These are phyloP conservation scores for Eucalyptus melliodora DNA, from an alignment of 345 rosid genomes.

Conservation along the genomic window DNA sequence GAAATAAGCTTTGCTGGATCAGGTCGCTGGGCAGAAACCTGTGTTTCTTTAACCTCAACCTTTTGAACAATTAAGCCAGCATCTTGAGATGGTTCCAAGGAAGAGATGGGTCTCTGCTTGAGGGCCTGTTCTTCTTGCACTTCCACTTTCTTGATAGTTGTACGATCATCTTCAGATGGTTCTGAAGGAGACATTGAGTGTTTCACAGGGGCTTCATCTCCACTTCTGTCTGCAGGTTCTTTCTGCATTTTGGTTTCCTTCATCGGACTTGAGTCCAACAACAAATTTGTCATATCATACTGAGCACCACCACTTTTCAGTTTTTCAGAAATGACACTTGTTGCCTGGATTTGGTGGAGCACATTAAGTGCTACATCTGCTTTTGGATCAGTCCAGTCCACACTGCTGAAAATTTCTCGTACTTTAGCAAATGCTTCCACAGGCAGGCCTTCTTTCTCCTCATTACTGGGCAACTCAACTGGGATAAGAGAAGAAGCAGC, in stretches of 20 bases:
- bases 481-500: conserved; percentile 50
- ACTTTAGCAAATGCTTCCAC: conserved; percentile 87
- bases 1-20: conserved; percentile 32
- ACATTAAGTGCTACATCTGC: conserved; percentile 62
- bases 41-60: conserved; percentile 30
- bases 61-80: conserved; percentile 14
- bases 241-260: conserved; percentile 15
- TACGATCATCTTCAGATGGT: neutral
- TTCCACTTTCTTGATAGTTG: neutral
- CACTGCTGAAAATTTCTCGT: conserved; percentile 72
- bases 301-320: neutral
- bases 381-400: conserved; percentile 63
- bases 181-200: neutral
- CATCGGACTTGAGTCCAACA: conserved; percentile 5
- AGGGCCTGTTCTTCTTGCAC: neutral
- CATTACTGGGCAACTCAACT: conserved; percentile 45
- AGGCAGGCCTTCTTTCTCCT: conserved; percentile 82
- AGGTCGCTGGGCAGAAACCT: conserved; percentile 32
- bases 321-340: conserved; percentile 31
- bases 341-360: conserved; percentile 62
- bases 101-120: neutral
- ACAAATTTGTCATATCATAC: conserved; percentile 8
- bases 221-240: conserved; percentile 19
- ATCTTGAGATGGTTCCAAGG: conserved; percentile 15
- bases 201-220: conserved; percentile 7